These are phyloP conservation scores for Cyclostephanos tholiformis DNA, from an alignment of 108 stramenopile genomes.

Conservation along the genomic window DNA sequence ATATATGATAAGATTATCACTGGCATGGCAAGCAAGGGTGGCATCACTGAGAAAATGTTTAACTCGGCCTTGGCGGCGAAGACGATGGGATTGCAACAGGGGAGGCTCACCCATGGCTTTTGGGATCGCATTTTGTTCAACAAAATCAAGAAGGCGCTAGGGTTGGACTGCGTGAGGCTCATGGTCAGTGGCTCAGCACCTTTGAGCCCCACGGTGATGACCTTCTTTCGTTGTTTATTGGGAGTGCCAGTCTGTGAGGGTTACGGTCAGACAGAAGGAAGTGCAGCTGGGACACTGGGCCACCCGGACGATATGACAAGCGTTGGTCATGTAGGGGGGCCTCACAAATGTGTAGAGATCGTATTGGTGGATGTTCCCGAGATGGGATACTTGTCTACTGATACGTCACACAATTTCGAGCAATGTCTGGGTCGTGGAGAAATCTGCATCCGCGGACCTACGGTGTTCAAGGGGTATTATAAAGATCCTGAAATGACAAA, in stretches of 20 bases:
- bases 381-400: conserved; percentile 92
- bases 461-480: conserved; percentile 95
- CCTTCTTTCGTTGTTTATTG: conserved; percentile 89
- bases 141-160: conserved; percentile 90
- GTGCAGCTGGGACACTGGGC: conserved; percentile 75
- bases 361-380: conserved; percentile 92
- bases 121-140: conserved; percentile 95
- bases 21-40: conserved; percentile 87
- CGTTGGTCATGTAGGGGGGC: conserved; percentile 94
- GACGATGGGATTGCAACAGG: conserved; percentile 62
- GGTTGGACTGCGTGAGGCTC: conserved; percentile 85
- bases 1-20: conserved; percentile 92
- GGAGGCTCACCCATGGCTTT: conserved; percentile 72
- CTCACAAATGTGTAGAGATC: conserved; percentile 80
- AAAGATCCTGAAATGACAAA: conserved; percentile 93
- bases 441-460: conserved; percentile 95
- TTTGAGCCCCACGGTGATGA: conserved; percentile 85
- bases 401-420: conserved; percentile 76
- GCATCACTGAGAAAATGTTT: conserved; percentile 89
- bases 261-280: conserved; percentile 96
- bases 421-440: conserved; percentile 92
- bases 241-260: conserved; percentile 94
- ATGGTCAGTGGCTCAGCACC: conserved; percentile 94
- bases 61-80: conserved; percentile 88
- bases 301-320: conserved; percentile 76